phyloP scores from a whole-genome alignment of 2,329 filamentous ascomycete genomes.

The Alternaria gaisen region DNA sequence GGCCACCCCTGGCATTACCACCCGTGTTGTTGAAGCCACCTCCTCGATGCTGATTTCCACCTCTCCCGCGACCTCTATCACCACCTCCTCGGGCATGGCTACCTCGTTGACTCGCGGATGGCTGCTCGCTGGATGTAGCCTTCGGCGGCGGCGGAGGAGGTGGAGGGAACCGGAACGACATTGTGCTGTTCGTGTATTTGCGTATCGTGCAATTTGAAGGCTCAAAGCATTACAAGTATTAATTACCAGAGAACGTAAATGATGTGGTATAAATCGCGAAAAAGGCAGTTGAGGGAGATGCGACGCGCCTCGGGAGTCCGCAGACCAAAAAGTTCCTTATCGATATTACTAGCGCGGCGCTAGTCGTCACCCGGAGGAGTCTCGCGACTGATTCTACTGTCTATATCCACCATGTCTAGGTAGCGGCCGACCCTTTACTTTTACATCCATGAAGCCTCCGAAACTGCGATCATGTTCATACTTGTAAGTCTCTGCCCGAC shows the following conservation, averaged over 20 bases:
- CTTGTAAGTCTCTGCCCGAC: constrained; percentile 42
- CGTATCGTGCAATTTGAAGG: not conserved
- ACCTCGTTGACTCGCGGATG: constrained; percentile 44
- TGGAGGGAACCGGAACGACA: constrained; percentile 57
- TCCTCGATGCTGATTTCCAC: constrained; percentile 26
- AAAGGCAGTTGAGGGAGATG: constrained; percentile 4
- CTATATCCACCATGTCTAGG: constrained; percentile 17
- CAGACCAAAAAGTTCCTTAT: constrained; percentile 25
- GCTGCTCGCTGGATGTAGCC: constrained; percentile 39
- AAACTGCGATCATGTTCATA: constrained; percentile 47
- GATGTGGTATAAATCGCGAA: not conserved
- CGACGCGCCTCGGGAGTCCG: constrained; percentile 25
- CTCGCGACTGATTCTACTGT: constrained; percentile 8
- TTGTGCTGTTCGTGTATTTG: constrained; percentile 3
- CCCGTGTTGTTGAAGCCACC: constrained; percentile 23
- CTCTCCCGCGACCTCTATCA: constrained; percentile 44
- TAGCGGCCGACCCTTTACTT: constrained; percentile 21
- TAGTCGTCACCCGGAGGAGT: constrained; percentile 15
- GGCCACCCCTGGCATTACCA: constrained; percentile 27
- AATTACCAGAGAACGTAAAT: not conserved
- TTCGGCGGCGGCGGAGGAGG: constrained; percentile 56
- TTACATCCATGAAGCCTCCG: constrained; percentile 39
- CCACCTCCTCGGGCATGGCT: constrained; percentile 25
- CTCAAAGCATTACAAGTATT: not conserved
- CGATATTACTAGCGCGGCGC: constrained; percentile 29